Conservation (phyloP, 148 eudicot species). For the Amaranthus hypochondriacus region DNA sequence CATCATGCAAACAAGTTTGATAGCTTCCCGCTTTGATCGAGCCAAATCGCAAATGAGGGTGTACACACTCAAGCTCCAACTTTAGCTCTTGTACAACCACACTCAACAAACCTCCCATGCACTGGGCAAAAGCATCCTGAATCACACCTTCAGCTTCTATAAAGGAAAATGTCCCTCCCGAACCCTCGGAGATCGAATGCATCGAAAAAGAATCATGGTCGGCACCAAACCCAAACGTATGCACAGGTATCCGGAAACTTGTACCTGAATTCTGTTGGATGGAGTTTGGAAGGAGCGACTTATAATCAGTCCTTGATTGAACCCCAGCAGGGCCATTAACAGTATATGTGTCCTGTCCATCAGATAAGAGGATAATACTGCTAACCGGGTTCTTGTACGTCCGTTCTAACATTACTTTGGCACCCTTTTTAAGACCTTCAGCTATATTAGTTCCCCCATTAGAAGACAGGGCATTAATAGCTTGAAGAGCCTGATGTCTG, state of each 20-base stretch:
- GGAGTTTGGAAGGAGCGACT: slow-evolving; percentile 54
- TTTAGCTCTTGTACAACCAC: slow-evolving; percentile 69
- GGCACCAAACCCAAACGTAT: slow-evolving; percentile 79
- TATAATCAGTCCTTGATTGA: slow-evolving; percentile 38
- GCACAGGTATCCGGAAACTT: slow-evolving; percentile 65
- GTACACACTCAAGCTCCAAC: slow-evolving; percentile 46
- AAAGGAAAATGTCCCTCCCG: slow-evolving; percentile 89
- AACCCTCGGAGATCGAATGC: slow-evolving; percentile 74
- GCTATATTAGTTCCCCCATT: slow-evolving; percentile 89
- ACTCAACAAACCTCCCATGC: slow-evolving; percentile 86
- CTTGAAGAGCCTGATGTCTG: slow-evolving; percentile 59
- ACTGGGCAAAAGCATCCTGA: slow-evolving; percentile 90
- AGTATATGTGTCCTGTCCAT: slow-evolving; percentile 80
- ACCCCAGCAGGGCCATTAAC: slow-evolving; percentile 32
- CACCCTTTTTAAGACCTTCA: slow-evolving; percentile 73
- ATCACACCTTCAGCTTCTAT: slow-evolving; percentile 74
- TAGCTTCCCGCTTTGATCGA: slow-evolving; percentile 72
- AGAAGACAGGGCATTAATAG: slow-evolving; percentile 61
- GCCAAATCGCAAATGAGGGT: slow-evolving; percentile 37
- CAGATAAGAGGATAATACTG: slow-evolving; percentile 78
- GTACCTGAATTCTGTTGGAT: slow-evolving; percentile 34
- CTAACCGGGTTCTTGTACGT: slow-evolving; percentile 66
- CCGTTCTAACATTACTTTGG: slow-evolving; percentile 72
- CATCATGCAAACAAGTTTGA: slow-evolving; percentile 23
- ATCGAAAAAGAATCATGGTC: slow-evolving; percentile 74